Conservation (phyloP, 139 green algal species). For the Chlorella sp. region DNA sequence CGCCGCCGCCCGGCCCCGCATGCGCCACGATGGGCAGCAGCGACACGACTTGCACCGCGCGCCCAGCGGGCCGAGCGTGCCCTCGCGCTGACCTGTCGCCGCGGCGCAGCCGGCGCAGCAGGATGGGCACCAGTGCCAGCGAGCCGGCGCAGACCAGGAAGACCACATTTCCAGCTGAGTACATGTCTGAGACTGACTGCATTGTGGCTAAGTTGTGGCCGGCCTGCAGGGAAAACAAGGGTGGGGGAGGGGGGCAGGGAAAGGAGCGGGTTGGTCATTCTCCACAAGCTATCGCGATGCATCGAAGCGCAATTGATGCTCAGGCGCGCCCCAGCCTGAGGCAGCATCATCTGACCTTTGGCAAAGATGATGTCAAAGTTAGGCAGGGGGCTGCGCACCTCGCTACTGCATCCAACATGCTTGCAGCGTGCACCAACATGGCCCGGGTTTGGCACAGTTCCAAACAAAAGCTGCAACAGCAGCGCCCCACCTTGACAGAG, state of each 20-base stretch:
- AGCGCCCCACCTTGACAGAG: conserved; percentile 46
- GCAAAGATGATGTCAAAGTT: too few relatives aligned
- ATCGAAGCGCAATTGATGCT: too few relatives aligned
- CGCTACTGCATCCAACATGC: too few relatives aligned
- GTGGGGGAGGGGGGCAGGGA: neutral
- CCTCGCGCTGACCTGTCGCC: neutral
- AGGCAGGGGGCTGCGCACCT: too few relatives aligned
- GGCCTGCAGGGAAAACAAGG: conserved; percentile 2
- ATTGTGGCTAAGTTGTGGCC: conserved; percentile 37
- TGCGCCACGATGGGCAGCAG: conserved; percentile 13
- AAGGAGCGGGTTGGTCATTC: neutral
- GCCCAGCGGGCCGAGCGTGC: neutral
- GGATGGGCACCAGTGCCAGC: conserved; percentile 43
- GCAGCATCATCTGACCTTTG: too few relatives aligned
- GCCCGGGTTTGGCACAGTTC: too few relatives aligned
- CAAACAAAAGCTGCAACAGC: too few relatives aligned
- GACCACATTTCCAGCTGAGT: conserved; percentile 37
- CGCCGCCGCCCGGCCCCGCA: neutral
- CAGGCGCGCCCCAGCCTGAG: too few relatives aligned
- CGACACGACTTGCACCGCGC: neutral
- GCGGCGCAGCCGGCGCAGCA: conserved; percentile 25
- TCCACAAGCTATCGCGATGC: too few relatives aligned
- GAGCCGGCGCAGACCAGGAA: conserved; percentile 32
- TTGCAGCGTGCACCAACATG: too few relatives aligned
- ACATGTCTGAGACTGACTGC: conserved; percentile 41